Evolutionary conservation across 164 flowering plant genomes (phyloP).

Genomic region (Brasenia schreberi): DNA sequence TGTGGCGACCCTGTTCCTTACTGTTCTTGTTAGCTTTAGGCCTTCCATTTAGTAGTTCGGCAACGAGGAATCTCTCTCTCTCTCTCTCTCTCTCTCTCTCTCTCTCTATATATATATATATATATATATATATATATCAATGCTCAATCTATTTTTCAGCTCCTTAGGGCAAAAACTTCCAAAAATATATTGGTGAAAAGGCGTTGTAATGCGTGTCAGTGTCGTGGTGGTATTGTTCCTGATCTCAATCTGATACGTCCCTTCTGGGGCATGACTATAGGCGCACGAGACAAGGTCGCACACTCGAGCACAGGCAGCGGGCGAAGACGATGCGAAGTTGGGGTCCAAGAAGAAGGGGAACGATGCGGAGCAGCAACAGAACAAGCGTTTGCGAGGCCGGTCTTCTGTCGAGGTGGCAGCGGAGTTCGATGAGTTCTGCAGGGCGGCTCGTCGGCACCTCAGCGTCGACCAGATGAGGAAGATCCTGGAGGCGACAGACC

Average conservation of each 20-base stretch:
- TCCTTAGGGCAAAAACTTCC: too few species aligned
- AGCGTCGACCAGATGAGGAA: conserved; percentile 44
- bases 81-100: too few species aligned
- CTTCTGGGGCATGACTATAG: conserved; percentile 9
- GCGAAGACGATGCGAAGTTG: conserved; percentile 27
- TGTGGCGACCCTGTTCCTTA: too few species aligned
- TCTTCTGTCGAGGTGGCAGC: conserved; percentile 11
- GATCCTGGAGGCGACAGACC: conserved; percentile 45
- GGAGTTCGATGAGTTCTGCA: conserved; percentile 48
- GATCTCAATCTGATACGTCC: neutral
- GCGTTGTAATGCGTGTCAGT: too few species aligned
- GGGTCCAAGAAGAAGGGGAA: conserved; percentile 20
- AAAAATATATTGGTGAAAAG: too few species aligned
- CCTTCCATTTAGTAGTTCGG: too few species aligned
- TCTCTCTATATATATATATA: too few species aligned
- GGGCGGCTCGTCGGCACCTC: conserved; percentile 25
- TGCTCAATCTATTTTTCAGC: too few species aligned
- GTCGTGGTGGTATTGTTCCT: too few species aligned
- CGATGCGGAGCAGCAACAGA: conserved; percentile 23
- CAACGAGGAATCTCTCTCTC: too few species aligned
- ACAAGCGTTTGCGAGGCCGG: conserved; percentile 23
- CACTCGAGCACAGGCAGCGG: conserved; percentile 14
- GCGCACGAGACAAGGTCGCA: conserved; percentile 57
- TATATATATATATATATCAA: too few species aligned
- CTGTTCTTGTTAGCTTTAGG: too few species aligned